These are phyloP conservation scores for Phlyctochytrium bullatum DNA, from an alignment of 192 early-diverging fungal species.

Conservation along the genomic window DNA sequence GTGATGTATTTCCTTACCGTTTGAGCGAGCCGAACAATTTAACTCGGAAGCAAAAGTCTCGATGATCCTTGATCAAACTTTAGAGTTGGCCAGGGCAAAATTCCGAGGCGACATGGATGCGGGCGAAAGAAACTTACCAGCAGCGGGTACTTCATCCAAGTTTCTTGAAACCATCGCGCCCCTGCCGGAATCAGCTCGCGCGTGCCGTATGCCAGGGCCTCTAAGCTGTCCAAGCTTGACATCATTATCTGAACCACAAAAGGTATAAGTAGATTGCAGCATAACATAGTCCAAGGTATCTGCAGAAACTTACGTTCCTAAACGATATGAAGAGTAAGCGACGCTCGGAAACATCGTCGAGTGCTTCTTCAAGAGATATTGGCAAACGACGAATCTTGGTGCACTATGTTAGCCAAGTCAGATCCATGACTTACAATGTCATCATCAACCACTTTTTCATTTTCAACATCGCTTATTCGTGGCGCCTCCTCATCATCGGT, in stretches of 20 bases:
- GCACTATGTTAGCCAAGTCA: background rate
- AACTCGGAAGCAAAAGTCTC: constrained; percentile 10
- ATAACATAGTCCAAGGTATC: too few species aligned
- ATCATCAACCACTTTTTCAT: background rate
- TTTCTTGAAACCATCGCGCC: constrained; percentile 11
- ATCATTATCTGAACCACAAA: constrained; percentile 19
- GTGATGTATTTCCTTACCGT: constrained; percentile 6
- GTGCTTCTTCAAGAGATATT: background rate
- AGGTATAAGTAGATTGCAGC: background rate
- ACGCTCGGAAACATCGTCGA: background rate
- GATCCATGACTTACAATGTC: background rate
- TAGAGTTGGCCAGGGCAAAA: too few species aligned
- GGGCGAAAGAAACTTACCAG: background rate
- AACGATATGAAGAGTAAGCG: constrained; percentile 19
- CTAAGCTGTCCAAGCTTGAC: constrained; percentile 8
- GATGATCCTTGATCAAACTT: background rate
- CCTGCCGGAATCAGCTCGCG: constrained; percentile 6
- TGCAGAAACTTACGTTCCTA: constrained; percentile 8
- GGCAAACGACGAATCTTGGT: background rate
- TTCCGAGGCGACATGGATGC: too few species aligned
- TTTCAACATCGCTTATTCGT: background rate
- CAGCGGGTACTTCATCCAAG: constrained; percentile 9
- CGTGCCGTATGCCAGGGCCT: constrained; percentile 10
- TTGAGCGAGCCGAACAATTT: constrained; percentile 14
- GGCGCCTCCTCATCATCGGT: background rate